Evolutionary conservation across 306 rosid species (phyloP), one percentile per base, ranked within the genome.

Genomic region (Cicer judaicum): DNA sequence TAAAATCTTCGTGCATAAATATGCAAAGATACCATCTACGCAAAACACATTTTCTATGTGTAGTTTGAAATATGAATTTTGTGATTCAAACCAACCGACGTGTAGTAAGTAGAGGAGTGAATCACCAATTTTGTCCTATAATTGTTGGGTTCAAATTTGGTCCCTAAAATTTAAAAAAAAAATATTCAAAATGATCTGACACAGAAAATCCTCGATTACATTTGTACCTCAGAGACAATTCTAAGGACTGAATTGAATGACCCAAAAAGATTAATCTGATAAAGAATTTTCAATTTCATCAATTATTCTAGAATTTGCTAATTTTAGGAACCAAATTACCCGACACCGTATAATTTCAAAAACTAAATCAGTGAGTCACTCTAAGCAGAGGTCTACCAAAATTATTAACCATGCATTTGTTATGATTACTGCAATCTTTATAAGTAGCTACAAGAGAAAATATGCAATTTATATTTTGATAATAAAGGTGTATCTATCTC

Each of bases 401-500:
- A 19, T 18, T 44, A 76, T 60, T 67, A 80, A 50, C 41, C 8
- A 16, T 42, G 60, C 67, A 21, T 36, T 40, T 36, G 16, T 76
- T 41, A 38, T 7, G 54, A 56, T 63, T 64, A 56, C 3, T 52
- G 24, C 73, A 72, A 72, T 55, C 29, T 15, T 47, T 29, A 64
- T 21, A 14, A 44, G 64, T n/a, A 42, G 38, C 52, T 29, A 52
- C 48, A 29, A 68, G 49, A 40, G 24, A 41, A 70, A 52, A 19
- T 0, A 47, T 49, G 12, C 55, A 59, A 64, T 63, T 11, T 4
- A 59, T 7, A 70, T 41, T 12, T 41, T 12, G 7, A 47, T 40
- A 40, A 73, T 43, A 4, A 24, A 73, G 44, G 42, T n/a, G 9
- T 13, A 44, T 4, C 7, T 10, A 63, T 52, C 70, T 14, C 16